Percentiles rank a stretch among this genome's conserved stretches.
Conservation (phyloP, 148 eudicot genomes). For the Vaccinium vitisidaea region DNA sequence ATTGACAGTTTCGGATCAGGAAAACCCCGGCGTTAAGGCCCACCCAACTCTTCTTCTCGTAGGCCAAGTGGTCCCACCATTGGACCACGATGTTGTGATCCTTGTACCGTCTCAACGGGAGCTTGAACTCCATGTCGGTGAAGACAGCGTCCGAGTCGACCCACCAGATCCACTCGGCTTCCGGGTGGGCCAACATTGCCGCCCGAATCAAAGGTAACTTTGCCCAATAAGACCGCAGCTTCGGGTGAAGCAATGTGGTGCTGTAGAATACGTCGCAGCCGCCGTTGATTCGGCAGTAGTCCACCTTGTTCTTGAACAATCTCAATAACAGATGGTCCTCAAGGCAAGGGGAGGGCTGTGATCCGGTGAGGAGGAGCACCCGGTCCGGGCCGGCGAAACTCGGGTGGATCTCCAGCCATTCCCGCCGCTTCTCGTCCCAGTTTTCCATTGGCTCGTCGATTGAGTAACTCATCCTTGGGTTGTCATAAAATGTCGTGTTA, state of each 20-base stretch:
- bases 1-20: conserved; percentile 75
- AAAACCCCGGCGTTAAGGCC: conserved; percentile 88
- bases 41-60: conserved; percentile 61
- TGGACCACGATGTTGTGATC: conserved; percentile 61
- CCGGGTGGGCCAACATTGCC: conserved; percentile 52
- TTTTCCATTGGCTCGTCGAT: conserved; percentile 21
- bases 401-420: conserved; percentile 26
- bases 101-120: conserved; percentile 55
- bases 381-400: background rate
- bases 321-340: conserved; percentile 32
- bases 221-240: conserved; percentile 41
- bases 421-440: conserved; percentile 29
- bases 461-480: conserved; percentile 21
- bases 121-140: conserved; percentile 67
- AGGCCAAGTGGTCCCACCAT: conserved; percentile 57
- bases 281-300: conserved; percentile 35
- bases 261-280: conserved; percentile 36
- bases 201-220: conserved; percentile 34
- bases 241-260: conserved; percentile 28
- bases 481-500: conserved; percentile 28
- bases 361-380: conserved; percentile 18
- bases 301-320: conserved; percentile 40
- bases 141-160: conserved; percentile 46
- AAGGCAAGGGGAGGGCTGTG: conserved; percentile 18
- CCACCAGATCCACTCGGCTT: conserved; percentile 53